Percentiles rank a stretch among this genome's conserved stretches.
phyloP scores from a whole-genome alignment of 345 rosid species.

The Arabidopsis suecica region DNA sequence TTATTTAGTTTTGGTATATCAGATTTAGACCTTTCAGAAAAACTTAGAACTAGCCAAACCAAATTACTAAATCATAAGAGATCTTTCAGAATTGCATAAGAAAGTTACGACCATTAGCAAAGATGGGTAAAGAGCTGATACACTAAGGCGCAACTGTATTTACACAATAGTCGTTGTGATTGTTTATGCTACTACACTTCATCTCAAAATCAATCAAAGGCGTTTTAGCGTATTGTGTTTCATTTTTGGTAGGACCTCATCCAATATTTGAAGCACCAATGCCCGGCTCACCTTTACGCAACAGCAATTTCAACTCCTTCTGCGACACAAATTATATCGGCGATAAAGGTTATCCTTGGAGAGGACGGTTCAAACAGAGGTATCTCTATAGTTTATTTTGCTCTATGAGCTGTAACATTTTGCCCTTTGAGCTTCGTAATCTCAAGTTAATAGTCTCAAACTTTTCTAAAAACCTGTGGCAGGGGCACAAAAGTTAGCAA shows the following conservation, averaged over 20 bases:
- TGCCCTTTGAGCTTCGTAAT: background rate
- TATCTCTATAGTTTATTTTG: constrained; percentile 26
- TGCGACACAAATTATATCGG: constrained; percentile 83
- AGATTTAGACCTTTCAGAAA: constrained; percentile 3
- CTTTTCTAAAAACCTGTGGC: background rate
- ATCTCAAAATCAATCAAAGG: constrained; percentile 19
- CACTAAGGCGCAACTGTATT: background rate
- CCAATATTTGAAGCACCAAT: constrained; percentile 67
- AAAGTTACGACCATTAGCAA: background rate
- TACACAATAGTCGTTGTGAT: background rate
- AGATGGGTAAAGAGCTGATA: background rate
- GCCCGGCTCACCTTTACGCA: constrained; percentile 95
- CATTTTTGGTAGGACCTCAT: constrained; percentile 66
- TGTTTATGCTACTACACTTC: constrained; percentile 11
- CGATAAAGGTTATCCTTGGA: constrained; percentile 89
- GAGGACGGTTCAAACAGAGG: constrained; percentile 98
- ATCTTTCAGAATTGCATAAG: too few species aligned
- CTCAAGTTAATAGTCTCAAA: constrained; percentile 5
- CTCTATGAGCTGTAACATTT: background rate
- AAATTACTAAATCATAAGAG: too few species aligned
- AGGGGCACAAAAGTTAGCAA: constrained; percentile 94
- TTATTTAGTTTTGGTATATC: background rate
- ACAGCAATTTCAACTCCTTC: constrained; percentile 96
- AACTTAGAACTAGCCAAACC: background rate
- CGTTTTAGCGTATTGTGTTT: constrained; percentile 1